A percentile compares a stretch with the other conserved stretches of the same genome.
Evolutionary conservation across 2,329 filamentous ascomycete genomes (phyloP).

Genomic region (Penicillium sp.): DNA sequence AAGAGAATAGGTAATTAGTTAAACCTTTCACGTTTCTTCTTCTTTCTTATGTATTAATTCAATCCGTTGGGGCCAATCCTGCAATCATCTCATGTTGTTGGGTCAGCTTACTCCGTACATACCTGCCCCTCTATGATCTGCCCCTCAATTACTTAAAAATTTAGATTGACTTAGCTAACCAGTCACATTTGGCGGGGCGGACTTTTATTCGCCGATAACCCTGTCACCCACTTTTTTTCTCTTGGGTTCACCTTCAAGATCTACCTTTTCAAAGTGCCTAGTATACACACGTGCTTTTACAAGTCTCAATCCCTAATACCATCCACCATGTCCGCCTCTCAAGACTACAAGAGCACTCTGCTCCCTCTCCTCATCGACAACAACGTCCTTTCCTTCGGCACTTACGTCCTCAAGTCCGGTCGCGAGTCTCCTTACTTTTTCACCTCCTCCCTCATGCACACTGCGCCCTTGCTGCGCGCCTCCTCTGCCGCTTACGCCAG

Average conservation of each 20-base stretch:
- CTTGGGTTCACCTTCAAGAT: not conserved
- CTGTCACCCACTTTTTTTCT: not conserved
- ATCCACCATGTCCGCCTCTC: constrained; percentile 27
- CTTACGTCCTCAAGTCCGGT: constrained; percentile 81
- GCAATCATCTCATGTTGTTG: not conserved
- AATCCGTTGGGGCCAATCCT: not conserved
- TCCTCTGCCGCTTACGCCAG: constrained; percentile 80
- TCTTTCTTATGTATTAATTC: not conserved
- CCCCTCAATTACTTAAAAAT: constrained; percentile 21
- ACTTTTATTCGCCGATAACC: not conserved
- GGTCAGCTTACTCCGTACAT: not conserved
- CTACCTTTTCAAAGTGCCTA: not conserved
- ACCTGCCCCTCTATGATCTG: constrained; percentile 15
- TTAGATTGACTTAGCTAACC: not conserved
- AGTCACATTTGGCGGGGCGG: not conserved
- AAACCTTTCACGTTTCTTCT: not conserved
- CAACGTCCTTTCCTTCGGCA: constrained; percentile 45
- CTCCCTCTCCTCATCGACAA: constrained; percentile 41
- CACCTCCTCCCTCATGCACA: constrained; percentile 91
- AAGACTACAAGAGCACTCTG: constrained; percentile 41
- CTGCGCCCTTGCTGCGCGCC: constrained; percentile 71
- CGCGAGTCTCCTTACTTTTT: constrained; percentile 94
- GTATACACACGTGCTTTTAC: not conserved
- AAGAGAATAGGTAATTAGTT: no score
- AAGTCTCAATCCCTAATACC: not conserved